Conservation (phyloP, 2,329 filamentous ascomycete genomes). For the Penicillium rolfsii region DNA sequence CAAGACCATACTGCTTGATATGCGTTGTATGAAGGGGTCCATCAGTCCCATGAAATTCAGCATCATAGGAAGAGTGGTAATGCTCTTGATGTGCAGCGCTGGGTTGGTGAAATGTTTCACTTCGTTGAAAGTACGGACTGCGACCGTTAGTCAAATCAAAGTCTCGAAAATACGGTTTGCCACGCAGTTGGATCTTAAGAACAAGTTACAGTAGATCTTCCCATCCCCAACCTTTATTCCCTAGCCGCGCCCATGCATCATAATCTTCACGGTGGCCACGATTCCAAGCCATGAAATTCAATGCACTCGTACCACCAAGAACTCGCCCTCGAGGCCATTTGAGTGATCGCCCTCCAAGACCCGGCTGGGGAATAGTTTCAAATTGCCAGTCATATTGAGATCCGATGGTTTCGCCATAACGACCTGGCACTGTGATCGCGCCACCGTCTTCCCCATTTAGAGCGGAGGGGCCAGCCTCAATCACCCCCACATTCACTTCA, state of each 20-base stretch:
- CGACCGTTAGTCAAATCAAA: not conserved
- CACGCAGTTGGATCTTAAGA: not conserved
- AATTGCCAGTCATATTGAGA: slow-evolving; percentile 41
- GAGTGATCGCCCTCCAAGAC: slow-evolving; percentile 15
- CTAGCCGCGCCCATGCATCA: slow-evolving; percentile 38
- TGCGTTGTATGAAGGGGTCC: slow-evolving; percentile 41
- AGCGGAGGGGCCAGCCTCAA: slow-evolving; percentile 49
- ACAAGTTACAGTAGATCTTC: slow-evolving; percentile 25
- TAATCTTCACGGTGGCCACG: slow-evolving; percentile 33
- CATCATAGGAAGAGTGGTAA: slow-evolving; percentile 28
- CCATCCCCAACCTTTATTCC: slow-evolving; percentile 36
- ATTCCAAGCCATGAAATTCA: slow-evolving; percentile 39
- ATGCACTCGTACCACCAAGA: slow-evolving; percentile 38
- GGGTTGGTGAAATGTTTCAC: slow-evolving; percentile 48
- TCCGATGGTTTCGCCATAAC: slow-evolving; percentile 17
- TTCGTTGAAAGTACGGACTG: slow-evolving; percentile 59
- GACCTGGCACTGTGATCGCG: slow-evolving; percentile 31
- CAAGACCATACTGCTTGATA: slow-evolving; percentile 29
- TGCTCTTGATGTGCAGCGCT: slow-evolving; percentile 29
- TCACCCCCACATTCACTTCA: slow-evolving; percentile 47
- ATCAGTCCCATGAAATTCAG: slow-evolving; percentile 32
- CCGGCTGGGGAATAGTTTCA: slow-evolving; percentile 35
- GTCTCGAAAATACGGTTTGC: not conserved
- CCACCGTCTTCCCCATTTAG: slow-evolving; percentile 29
- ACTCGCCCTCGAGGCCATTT: slow-evolving; percentile 33